Evolutionary conservation across 441 rosid species (phyloP), one percentile per base, ranked within the genome.

Genomic region (Pelargonium fulgidum): DNA sequence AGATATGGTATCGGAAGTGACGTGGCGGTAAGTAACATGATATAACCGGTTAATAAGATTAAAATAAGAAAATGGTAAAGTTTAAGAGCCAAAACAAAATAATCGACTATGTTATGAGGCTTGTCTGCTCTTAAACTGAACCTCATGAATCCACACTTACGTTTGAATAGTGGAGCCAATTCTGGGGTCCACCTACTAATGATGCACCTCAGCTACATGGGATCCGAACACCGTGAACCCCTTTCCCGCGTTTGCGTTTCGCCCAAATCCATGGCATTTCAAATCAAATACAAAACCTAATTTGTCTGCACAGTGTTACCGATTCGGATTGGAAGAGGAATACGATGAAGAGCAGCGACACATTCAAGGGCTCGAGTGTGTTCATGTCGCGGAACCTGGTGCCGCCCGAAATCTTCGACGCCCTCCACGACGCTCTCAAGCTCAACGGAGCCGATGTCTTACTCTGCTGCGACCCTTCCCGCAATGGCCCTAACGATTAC

Each of bases 401-500:
- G 1, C 92, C 97, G 4, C 96, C 97, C 63, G 98, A 95, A 73
- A 80, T 91, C 11, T 93, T 83, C 78, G 96, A 89, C 79, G 80
- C 89, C 2, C 92, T 95, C 66, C 92, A 85, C 73, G 99, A 93
- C 63, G 91, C 93, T 4, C 92, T 92, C 71, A 85, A 86, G 80
- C 88, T 73, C 69, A 91, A 91, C 72, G 98, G 90, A 47, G 97
- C 99, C 65, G 80, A 91, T 22, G 84, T 95, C 68, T 79, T 91
- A 76, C 93, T 87, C 80, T 95, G 99, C 75, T 86, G 98, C 83
- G 96, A 95, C 78, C 96, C 97, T 12, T 88, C 98, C 56, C 85
- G 95, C 56, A 89, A 70, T 22, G 87, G 87, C 58, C 77, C 88
- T 70, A 75, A 65, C 73, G 97, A 95, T 75, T 91, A 79, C 80